Conservation (phyloP, 83 land plant species). For the Picea abies region DNA sequence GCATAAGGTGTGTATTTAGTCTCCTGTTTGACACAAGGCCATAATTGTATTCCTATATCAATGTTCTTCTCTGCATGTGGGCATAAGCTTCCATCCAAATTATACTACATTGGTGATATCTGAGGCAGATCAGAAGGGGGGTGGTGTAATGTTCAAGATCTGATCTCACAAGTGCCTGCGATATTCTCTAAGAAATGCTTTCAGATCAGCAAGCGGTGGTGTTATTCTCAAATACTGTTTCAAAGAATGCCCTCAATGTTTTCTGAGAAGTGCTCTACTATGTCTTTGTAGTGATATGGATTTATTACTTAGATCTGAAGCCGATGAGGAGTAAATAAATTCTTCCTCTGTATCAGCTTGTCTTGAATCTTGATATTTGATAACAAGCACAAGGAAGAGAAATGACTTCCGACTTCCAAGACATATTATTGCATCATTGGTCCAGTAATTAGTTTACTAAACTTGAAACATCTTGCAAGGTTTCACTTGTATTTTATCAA, state of each 20-base stretch:
- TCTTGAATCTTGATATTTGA: no score
- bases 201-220: not conserved
- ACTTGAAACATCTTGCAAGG: not conserved
- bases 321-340: no score
- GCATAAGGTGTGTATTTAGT: not conserved
- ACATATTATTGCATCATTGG: not conserved
- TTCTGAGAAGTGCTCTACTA: not conserved
- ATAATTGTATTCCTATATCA: not conserved
- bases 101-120: not conserved
- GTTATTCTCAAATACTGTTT: not conserved
- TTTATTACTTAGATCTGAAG: no score
- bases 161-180: not conserved
- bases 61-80: not conserved
- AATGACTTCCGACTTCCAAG: no score
- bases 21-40: not conserved
- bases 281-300: not conserved
- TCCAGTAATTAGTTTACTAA: not conserved
- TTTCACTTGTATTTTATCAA: not conserved
- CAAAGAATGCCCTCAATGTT: not conserved
- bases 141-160: not conserved
- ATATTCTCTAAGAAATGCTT: not conserved
- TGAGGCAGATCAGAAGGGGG: not conserved
- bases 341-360: no score
- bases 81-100: not conserved
- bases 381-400: not conserved